Conservation (phyloP, 2,329 filamentous ascomycete species). For the Tricladium varicosporioides region DNA sequence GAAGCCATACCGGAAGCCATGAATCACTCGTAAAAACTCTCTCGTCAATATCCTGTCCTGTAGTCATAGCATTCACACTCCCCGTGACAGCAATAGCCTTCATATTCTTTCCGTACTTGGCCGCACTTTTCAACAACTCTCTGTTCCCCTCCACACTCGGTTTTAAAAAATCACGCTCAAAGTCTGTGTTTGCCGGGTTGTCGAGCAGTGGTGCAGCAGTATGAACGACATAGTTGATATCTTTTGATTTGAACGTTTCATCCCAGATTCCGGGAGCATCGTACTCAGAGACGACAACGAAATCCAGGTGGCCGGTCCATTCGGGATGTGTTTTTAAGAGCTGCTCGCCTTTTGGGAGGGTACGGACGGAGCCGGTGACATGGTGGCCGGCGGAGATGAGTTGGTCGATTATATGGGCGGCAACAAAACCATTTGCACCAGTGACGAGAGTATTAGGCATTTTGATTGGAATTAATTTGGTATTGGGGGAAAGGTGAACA, state of each 20-base stretch:
- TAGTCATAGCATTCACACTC: constrained; percentile 30
- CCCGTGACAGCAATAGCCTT: constrained; percentile 34
- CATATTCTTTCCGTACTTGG: constrained; percentile 27
- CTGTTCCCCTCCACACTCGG: constrained; percentile 31
- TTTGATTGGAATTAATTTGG: constrained; percentile 1
- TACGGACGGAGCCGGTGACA: constrained; percentile 30
- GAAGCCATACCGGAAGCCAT: constrained; percentile 25
- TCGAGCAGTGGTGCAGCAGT: constrained; percentile 34
- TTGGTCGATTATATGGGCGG: constrained; percentile 29
- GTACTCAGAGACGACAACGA: constrained; percentile 33
- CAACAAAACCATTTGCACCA: constrained; percentile 33
- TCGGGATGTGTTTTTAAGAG: constrained; percentile 31
- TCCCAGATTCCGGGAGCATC: constrained; percentile 29
- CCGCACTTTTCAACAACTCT: constrained; percentile 31
- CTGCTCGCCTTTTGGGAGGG: constrained; percentile 21
- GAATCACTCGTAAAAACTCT: constrained; percentile 23
- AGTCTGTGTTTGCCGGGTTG: constrained; percentile 30
- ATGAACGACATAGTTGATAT: constrained; percentile 34
- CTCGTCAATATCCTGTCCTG: constrained; percentile 27
- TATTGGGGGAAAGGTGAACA: background rate
- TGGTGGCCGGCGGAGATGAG: constrained; percentile 27
- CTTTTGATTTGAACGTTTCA: constrained; percentile 25
- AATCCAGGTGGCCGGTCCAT: constrained; percentile 30
- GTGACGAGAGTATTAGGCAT: constrained; percentile 34
- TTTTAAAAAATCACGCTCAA: constrained; percentile 31